These are phyloP conservation scores for Geotrichum australiense DNA, from an alignment of 1,139 yeast genomes.

Conservation along the genomic window DNA sequence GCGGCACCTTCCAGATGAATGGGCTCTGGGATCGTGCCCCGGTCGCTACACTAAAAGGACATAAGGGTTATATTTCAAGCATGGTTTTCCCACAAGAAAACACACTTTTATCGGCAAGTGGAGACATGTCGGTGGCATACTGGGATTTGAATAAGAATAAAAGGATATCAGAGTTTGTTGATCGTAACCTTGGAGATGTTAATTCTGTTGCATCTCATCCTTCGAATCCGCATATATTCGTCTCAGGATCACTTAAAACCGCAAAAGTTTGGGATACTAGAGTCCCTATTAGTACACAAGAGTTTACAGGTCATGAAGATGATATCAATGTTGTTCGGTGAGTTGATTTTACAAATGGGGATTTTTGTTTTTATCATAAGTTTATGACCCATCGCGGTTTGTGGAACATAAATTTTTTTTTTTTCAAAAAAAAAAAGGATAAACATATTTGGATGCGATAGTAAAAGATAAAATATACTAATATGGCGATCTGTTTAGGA, in stretches of 20 bases:
- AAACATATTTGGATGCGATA: no score
- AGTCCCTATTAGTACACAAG: conserved; percentile 47
- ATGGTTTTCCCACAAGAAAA: conserved; percentile 55
- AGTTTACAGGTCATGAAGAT: conserved; percentile 49
- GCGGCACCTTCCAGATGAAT: conserved; percentile 13
- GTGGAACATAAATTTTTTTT: background rate
- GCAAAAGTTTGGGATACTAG: conserved; percentile 70
- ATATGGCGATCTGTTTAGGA: conserved; percentile 7
- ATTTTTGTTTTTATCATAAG: background rate
- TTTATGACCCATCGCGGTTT: background rate
- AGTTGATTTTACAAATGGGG: background rate
- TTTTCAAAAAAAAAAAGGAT: background rate
- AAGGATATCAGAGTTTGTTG: conserved; percentile 52
- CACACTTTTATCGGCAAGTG: conserved; percentile 64
- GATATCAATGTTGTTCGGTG: conserved; percentile 61
- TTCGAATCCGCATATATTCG: conserved; percentile 39
- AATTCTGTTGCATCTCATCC: conserved; percentile 43
- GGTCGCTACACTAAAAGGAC: conserved; percentile 60
- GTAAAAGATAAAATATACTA: no score
- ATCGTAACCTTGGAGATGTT: conserved; percentile 72
- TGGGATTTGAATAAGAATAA: conserved; percentile 73
- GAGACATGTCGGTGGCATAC: conserved; percentile 71
- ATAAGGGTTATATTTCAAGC: conserved; percentile 74
- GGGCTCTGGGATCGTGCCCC: conserved; percentile 34
- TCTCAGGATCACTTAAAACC: conserved; percentile 71